A percentile compares a stretch with the other conserved stretches of the same genome.
Evolutionary conservation across 306 rosid genomes (phyloP).

Genomic region (Albizia julibrissin): DNA sequence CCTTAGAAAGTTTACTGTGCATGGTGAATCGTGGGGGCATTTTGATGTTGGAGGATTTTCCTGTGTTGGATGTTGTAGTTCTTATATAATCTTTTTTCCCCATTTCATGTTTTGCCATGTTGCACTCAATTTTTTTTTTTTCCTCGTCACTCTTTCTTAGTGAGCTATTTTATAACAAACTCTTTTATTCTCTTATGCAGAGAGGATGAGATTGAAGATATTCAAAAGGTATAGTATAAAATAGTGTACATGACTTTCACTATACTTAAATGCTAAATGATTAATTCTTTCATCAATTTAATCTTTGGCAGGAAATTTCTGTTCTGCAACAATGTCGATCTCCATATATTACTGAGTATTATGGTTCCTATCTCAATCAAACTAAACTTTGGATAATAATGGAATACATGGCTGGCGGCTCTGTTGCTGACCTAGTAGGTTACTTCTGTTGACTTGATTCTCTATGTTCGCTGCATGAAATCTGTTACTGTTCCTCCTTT

Average conservation of each 20-base stretch:
- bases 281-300: slow-evolving; percentile 44
- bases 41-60: slow-evolving; percentile 12
- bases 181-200: slow-evolving; percentile 53
- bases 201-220: slow-evolving; percentile 98
- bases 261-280: slow-evolving; percentile 26
- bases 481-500: slow-evolving; percentile 13
- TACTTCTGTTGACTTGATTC: slow-evolving; percentile 53
- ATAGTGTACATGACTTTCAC: slow-evolving; percentile 23
- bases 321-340: slow-evolving; percentile 98
- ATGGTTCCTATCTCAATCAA: slow-evolving; percentile 93
- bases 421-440: slow-evolving; percentile 98
- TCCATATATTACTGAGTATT: slow-evolving; percentile 91
- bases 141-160: slow-evolving; percentile 15
- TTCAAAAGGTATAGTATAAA: slow-evolving; percentile 76
- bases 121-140: slow-evolving; percentile 30
- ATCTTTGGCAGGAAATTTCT: slow-evolving; percentile 88
- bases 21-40: not conserved
- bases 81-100: slow-evolving; percentile 8
- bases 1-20: slow-evolving; percentile 7
- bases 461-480: slow-evolving; percentile 34
- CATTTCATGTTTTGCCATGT: not conserved
- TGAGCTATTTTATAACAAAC: slow-evolving; percentile 30
- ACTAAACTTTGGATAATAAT: slow-evolving; percentile 98
- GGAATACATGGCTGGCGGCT: slow-evolving; percentile 99
- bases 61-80: not conserved